Evolutionary conservation across 352 stramenopile genomes (phyloP), one percentile per base, ranked within the genome.

Genomic region (Globisporangium recalcitrans): DNA sequence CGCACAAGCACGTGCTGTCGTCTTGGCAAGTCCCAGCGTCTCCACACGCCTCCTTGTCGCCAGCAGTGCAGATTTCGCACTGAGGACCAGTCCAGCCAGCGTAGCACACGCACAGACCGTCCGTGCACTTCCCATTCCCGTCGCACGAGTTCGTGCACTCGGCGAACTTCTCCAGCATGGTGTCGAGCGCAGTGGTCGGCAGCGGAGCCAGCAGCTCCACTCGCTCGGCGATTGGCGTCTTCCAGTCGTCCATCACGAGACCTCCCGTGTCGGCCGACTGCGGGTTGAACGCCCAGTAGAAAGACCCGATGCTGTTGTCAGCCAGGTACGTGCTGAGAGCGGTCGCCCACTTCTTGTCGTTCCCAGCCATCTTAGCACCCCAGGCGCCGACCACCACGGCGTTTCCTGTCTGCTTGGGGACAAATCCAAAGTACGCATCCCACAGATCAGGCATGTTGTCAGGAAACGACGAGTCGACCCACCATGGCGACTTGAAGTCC

Each of bases 261-360:
- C 80, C 83, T 24, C 83, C 83, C 0, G 69, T 87, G 56, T 90
- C 80, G 16, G 77, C 79, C 11, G 78, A 88, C 65, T 92, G 75
- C 5, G 83, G 83, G 59, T 92, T 92, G 40, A 92, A 77, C 0
- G 78, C 78, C 82, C 83, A 92, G 61, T 90, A 87, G 60, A 92
- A 92, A 14, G 77, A 90, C 10, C 75, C 75, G 49, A 92, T 82
- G 10, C 51, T 72, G 21, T 82, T 87, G 29, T 78, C 52, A 13
- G 69, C 55, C 19, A 92, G 54, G 48, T 90, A 92, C 10, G 71
- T 40, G 11, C 73, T 75, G 27, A 88, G 72, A 0, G 71, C 69
- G 21, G 72, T 71, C 0, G 75, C 80, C 83, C 78, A 89, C 46
- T 82, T 58, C 44, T 80, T 74, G 70, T 90, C 74, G 22, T 78